A percentile compares a stretch with the other conserved stretches of the same genome.
Evolutionary conservation across 2,329 filamentous ascomycete species (phyloP).

Genomic region (Nemania sp.): DNA sequence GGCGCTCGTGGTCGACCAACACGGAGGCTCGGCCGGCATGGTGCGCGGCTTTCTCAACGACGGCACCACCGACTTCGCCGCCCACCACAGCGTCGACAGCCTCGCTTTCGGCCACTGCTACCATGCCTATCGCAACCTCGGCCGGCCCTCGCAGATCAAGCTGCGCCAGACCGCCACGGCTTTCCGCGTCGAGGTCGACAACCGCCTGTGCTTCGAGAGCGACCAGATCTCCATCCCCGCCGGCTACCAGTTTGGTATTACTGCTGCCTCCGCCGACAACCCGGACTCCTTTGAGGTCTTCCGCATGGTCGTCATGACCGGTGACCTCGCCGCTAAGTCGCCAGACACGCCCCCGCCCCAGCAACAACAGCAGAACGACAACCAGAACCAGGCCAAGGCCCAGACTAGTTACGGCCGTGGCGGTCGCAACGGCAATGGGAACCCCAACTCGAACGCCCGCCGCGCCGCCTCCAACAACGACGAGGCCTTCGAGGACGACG

Average conservation of each 20-base stretch:
- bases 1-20: slow-evolving; percentile 81
- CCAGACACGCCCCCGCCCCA: slow-evolving; percentile 30
- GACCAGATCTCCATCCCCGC: slow-evolving; percentile 75
- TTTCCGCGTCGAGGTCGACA: slow-evolving; percentile 82
- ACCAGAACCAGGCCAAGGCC: slow-evolving; percentile 39
- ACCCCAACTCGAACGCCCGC: too few species aligned
- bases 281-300: slow-evolving; percentile 95
- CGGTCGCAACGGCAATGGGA: slow-evolving; percentile 6
- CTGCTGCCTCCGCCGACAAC: slow-evolving; percentile 84
- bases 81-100: slow-evolving; percentile 75
- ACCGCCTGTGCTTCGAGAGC: slow-evolving; percentile 79
- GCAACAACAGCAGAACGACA: slow-evolving; percentile 41
- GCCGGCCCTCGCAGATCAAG: slow-evolving; percentile 78
- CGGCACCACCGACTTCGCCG: slow-evolving; percentile 76
- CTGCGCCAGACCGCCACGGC: slow-evolving; percentile 64
- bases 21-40: slow-evolving; percentile 76
- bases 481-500: slow-evolving; percentile 45
- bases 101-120: slow-evolving; percentile 93
- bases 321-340: slow-evolving; percentile 44
- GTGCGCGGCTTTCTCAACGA: slow-evolving; percentile 94
- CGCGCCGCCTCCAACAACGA: slow-evolving; percentile 24
- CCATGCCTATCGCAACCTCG: slow-evolving; percentile 89
- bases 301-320: slow-evolving; percentile 76
- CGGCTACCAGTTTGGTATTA: slow-evolving; percentile 84
- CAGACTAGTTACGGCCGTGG: slow-evolving; percentile 34